Base-by-base conservation (phyloP, 345 rosid species). In the Hypericum perforatum region DNA sequence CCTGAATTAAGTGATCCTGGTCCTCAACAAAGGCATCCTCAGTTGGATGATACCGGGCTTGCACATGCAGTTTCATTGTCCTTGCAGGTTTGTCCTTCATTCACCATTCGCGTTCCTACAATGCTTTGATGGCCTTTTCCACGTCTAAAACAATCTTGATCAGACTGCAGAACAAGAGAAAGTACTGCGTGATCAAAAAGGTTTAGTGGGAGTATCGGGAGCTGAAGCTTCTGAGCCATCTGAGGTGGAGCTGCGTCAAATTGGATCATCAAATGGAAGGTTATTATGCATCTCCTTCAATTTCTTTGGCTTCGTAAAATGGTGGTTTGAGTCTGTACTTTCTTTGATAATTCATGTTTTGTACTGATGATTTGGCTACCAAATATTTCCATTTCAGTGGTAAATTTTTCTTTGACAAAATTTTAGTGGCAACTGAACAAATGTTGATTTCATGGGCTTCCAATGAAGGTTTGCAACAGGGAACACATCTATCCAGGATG, bases 151-250 rank as follows among this genome's bases (percentile, higher is more conserved):
- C 32, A 22, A 22, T 4, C 32, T 1, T 22, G 32, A 22, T 4
- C 86, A 85, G 96, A 63, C 80, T 61, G 85, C 85, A 6, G 85
- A 82, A 84, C 85, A 71, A 68, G 91, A 85, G 71, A 79, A 70
- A 56, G 72, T 76, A 63, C 56, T 60, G 48, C 76, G 53, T 55
- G 82, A 69, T 52, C 74, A 58, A 52, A 76, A 58, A 39, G 67
- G 39, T 36, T 67, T 65, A 54, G 68, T 65, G 56, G 80, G 79
- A 68, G 67, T 66, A 43, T 73, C 84, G 40, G 75, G 68, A 44
- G 63, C 40, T 0, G 81, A 75, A 60, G 56, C 55, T 64, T 62
- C 68, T 56, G 64, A 62, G 58, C 63, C 76, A 53, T 55, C 76
- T 62, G 61, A 67, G 46, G 63, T 67, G 62, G 81, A 73, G 57